A percentile compares a stretch with the other conserved stretches of the same genome.
These are phyloP conservation scores for Nicotiana paniculata DNA, from an alignment of 257 asterid species.

Conservation along the genomic window DNA sequence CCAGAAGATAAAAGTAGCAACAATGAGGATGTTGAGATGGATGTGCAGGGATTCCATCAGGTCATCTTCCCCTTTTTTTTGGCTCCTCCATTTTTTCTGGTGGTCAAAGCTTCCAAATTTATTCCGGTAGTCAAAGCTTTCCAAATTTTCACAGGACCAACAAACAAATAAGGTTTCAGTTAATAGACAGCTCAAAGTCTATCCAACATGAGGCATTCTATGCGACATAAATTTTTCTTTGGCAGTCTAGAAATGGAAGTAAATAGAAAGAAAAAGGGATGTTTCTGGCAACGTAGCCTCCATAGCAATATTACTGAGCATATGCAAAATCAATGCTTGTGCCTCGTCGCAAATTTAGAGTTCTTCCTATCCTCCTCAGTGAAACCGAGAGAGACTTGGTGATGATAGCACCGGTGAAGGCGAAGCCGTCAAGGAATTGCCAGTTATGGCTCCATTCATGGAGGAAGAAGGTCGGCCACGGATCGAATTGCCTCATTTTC, in stretches of 20 bases:
- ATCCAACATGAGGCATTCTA: background rate
- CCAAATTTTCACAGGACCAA: background rate
- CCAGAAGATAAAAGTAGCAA: too few relatives aligned
- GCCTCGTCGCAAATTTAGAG: background rate
- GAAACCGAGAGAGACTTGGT: slow-evolving; percentile 28
- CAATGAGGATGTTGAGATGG: too few relatives aligned
- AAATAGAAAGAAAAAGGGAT: background rate
- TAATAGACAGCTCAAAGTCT: background rate
- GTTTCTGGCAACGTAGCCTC: background rate
- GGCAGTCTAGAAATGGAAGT: background rate
- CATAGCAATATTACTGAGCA: background rate
- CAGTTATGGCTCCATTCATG: slow-evolving; percentile 24
- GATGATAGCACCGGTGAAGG: slow-evolving; percentile 28
- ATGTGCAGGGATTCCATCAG: too few relatives aligned
- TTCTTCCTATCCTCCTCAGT: slow-evolving; percentile 36
- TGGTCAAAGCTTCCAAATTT: too few relatives aligned
- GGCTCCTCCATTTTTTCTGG: too few relatives aligned
- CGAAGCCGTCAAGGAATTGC: slow-evolving; percentile 28
- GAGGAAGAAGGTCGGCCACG: slow-evolving; percentile 22
- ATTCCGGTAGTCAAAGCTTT: too few relatives aligned
- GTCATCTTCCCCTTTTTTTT: too few relatives aligned
- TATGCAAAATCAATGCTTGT: background rate
- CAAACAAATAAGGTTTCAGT: background rate
- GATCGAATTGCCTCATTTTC: slow-evolving; percentile 8
- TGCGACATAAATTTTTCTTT: background rate